Conservation (phyloP, 306 rosid genomes). For the Citrullus mucosospermus region DNA sequence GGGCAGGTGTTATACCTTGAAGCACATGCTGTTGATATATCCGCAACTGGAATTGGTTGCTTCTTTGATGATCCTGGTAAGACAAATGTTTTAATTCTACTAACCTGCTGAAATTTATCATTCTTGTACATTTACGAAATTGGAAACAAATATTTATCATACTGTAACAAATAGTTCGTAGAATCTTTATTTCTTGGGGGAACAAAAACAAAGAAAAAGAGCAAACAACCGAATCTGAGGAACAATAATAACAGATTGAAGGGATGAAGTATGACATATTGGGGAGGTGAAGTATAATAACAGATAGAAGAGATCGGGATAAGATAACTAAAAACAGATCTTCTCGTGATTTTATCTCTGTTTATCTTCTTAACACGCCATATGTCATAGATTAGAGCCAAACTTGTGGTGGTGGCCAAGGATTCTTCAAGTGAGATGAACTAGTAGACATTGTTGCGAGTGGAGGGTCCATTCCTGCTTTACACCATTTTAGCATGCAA, state of each 20-base stretch:
- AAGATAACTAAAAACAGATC: background rate
- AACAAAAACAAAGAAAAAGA: background rate
- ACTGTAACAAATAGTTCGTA: background rate
- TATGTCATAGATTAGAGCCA: background rate
- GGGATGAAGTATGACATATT: background rate
- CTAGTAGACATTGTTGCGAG: background rate
- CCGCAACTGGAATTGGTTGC: conserved; percentile 99
- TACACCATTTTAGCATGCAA: background rate
- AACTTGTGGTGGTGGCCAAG: background rate
- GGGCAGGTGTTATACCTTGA: conserved; percentile 95
- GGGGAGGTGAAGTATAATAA: background rate
- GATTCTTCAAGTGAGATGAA: background rate
- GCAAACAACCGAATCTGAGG: background rate
- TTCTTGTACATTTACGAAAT: background rate
- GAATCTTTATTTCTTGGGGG: background rate
- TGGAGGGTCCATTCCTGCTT: background rate
- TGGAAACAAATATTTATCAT: background rate
- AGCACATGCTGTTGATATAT: conserved; percentile 77
- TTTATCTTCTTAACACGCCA: background rate
- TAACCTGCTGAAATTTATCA: background rate
- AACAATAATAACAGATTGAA: too few relatives aligned
- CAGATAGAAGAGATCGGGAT: background rate
- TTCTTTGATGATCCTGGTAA: conserved; percentile 90
- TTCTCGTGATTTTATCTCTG: background rate
- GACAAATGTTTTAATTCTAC: background rate